phyloP scores from a whole-genome alignment of 148 eudicot genomes.

The Persicaria tinctoria region DNA sequence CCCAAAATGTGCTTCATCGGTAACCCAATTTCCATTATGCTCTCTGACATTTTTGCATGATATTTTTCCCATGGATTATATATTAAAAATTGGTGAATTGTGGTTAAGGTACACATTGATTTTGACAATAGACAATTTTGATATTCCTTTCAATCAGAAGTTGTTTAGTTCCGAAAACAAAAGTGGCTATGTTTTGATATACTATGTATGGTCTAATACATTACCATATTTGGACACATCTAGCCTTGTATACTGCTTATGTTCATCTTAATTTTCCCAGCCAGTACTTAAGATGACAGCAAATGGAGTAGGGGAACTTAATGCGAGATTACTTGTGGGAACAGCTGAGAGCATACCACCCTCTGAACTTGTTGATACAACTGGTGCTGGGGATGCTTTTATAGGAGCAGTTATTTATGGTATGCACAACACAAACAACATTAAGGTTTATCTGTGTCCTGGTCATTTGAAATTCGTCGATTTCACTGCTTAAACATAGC shows the following conservation, averaged over 20 bases:
- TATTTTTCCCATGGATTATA: neutral
- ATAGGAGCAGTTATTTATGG: conserved; percentile 84
- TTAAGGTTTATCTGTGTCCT: neutral
- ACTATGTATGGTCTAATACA: neutral
- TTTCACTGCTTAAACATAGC: neutral
- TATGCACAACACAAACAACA: conserved; percentile 21
- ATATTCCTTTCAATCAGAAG: neutral
- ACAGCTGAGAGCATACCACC: conserved; percentile 74
- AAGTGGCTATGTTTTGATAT: neutral
- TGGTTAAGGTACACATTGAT: neutral
- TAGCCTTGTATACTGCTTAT: neutral
- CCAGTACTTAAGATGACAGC: conserved; percentile 43
- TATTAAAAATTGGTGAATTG: neutral
- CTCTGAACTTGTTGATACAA: conserved; percentile 76
- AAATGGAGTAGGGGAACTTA: conserved; percentile 49
- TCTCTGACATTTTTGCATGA: neutral
- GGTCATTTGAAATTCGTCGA: neutral
- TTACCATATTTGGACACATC: neutral
- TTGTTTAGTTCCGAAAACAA: neutral
- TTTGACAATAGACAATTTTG: neutral
- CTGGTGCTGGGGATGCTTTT: conserved; percentile 87
- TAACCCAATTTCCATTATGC: conserved; percentile 20
- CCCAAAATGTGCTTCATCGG: conserved; percentile 70
- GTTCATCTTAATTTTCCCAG: conserved; percentile 23
- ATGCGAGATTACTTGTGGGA: conserved; percentile 61